These are phyloP conservation scores for Yamadazyma akitaensis DNA, from an alignment of 805 yeast genomes.

Conservation along the genomic window DNA sequence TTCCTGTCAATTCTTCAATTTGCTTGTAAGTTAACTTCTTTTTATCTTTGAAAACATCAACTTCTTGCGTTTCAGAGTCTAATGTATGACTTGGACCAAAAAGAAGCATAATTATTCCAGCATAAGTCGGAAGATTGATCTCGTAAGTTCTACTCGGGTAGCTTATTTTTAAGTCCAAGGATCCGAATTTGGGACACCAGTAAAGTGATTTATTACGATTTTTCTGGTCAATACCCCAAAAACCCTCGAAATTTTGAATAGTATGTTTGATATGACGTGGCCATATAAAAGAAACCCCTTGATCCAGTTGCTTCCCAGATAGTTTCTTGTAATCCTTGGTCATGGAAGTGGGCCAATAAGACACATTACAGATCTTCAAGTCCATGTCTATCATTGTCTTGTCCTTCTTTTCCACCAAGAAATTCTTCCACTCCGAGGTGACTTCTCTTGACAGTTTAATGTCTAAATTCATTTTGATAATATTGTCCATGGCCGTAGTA, in stretches of 20 bases:
- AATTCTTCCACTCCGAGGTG: slow-evolving; percentile 37
- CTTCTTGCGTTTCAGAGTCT: slow-evolving; percentile 16
- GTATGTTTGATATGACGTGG: slow-evolving; percentile 35
- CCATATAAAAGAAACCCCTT: slow-evolving; percentile 28
- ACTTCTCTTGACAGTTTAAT: slow-evolving; percentile 47
- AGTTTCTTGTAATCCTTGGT: slow-evolving; percentile 40
- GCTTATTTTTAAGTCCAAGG: slow-evolving; percentile 71
- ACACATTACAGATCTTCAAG: slow-evolving; percentile 40
- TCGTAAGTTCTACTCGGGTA: slow-evolving; percentile 72
- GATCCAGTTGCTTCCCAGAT: slow-evolving; percentile 13
- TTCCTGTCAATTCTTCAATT: slow-evolving; percentile 61
- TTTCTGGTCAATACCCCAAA: slow-evolving; percentile 37
- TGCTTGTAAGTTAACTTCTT: slow-evolving; percentile 56
- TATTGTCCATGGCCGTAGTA: slow-evolving; percentile 68
- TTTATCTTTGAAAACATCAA: slow-evolving; percentile 46
- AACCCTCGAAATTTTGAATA: slow-evolving; percentile 38
- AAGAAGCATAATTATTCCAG: slow-evolving; percentile 73
- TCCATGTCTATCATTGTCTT: slow-evolving; percentile 31
- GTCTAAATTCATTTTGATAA: slow-evolving; percentile 87
- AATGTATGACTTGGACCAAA: slow-evolving; percentile 46
- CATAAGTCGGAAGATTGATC: slow-evolving; percentile 73
- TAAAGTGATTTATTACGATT: slow-evolving; percentile 40
- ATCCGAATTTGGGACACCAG: slow-evolving; percentile 86
- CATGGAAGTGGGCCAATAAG: slow-evolving; percentile 47
- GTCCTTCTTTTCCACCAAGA: slow-evolving; percentile 11